phyloP scores from a whole-genome alignment of 176 grass and related monocot species.

The Puya raimondii region DNA sequence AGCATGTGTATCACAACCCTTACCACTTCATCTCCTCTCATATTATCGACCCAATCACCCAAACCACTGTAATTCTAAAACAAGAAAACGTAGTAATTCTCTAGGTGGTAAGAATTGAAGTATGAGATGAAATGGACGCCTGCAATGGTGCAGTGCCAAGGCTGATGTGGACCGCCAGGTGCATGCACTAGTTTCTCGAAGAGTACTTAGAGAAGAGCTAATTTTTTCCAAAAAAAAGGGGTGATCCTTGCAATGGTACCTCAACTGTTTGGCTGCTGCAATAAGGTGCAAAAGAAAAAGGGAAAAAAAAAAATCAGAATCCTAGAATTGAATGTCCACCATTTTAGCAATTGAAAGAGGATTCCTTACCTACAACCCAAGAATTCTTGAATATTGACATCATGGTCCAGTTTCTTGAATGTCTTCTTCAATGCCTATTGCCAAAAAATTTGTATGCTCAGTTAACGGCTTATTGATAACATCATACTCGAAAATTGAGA shows the following conservation, averaged over 20 bases:
- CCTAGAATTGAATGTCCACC: background rate
- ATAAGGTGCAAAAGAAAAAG: constrained; percentile 18
- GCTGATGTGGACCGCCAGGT: too few relatives aligned
- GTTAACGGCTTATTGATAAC: constrained; percentile 1
- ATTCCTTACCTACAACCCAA: constrained; percentile 55
- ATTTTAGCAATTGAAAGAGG: background rate
- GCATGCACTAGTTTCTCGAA: too few relatives aligned
- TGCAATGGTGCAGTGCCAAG: too few relatives aligned
- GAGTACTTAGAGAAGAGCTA: too few relatives aligned
- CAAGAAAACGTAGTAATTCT: too few relatives aligned
- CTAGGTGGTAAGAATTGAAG: too few relatives aligned
- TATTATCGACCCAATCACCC: too few relatives aligned
- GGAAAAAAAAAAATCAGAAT: constrained; percentile 4
- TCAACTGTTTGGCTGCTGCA: constrained; percentile 59
- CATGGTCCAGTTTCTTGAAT: constrained; percentile 84
- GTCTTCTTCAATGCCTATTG: constrained; percentile 62
- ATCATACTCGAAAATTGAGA: constrained; percentile 13
- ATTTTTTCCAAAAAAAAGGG: too few relatives aligned
- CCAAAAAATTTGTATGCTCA: constrained; percentile 9
- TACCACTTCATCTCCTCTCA: too few relatives aligned
- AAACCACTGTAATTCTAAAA: too few relatives aligned
- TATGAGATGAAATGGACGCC: too few relatives aligned
- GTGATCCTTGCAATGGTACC: constrained; percentile 28
- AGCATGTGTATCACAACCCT: too few relatives aligned
- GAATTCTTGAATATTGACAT: constrained; percentile 80